Evolutionary conservation across 495 filamentous ascomycete species (phyloP).

Genomic region (Aspergillus steynii): DNA sequence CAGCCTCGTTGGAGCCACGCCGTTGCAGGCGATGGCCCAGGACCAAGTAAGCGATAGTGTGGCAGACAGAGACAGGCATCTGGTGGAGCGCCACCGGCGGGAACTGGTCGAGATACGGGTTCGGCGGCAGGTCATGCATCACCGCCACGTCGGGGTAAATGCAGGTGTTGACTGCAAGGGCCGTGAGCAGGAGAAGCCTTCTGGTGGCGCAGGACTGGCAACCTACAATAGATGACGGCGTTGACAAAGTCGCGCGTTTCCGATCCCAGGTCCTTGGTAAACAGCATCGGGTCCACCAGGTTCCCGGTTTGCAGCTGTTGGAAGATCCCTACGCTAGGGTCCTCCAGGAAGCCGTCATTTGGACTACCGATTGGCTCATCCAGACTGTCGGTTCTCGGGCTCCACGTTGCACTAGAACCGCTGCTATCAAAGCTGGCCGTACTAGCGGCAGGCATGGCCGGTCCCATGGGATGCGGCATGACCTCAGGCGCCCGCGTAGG

Average conservation of each 20-base stretch:
- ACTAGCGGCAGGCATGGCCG: not conserved
- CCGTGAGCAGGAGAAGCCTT: not conserved
- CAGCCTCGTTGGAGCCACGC: not conserved
- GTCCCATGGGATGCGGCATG: not conserved
- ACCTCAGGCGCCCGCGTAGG: too few relatives aligned
- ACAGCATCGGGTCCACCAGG: not conserved
- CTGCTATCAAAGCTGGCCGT: not conserved
- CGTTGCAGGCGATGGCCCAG: conserved; percentile 31
- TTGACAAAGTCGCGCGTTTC: not conserved
- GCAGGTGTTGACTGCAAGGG: not conserved
- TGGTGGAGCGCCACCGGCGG: not conserved
- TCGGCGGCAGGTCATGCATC: conserved; percentile 3
- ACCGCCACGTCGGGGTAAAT: conserved; percentile 1
- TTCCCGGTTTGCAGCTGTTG: not conserved
- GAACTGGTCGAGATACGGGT: not conserved
- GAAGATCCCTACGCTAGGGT: not conserved
- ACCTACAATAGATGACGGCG: not conserved
- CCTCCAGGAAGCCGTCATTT: not conserved
- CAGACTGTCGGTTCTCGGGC: not conserved
- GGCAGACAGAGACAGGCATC: conserved; percentile 24
- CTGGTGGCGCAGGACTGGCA: too few relatives aligned
- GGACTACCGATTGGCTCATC: not conserved
- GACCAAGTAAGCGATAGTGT: conserved; percentile 29
- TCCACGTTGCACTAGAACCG: conserved; percentile 1
- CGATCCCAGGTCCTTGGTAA: not conserved